Evolutionary conservation across 441 rosid species (phyloP), one percentile per base, ranked within the genome.

Genomic region (Brassica balearica): DNA sequence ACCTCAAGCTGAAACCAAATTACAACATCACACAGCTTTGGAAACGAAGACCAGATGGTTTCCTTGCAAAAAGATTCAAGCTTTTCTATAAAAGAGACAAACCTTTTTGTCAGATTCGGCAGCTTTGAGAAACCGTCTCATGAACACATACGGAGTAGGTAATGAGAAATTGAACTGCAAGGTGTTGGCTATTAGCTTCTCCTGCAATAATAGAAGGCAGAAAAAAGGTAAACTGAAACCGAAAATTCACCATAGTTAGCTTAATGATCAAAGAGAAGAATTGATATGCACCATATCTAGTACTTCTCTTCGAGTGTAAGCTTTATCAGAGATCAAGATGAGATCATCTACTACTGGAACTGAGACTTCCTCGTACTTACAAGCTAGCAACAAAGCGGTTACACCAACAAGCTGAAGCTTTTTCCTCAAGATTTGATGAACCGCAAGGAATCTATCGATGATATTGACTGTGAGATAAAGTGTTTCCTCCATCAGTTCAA

Each of bases 261-360:
- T 65, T 43, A 64, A 20, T 22, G 71, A 66, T 74, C 96, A 70
- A 69, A 66, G 68, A 36, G 66, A 38, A 2, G 14, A 38, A 32
- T 25, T 36, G 55, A 69, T 27, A 55, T 27, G 38, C 83, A 95
- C 99, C 99, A 94, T 96, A 34, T 94, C 97, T 15, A 93, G 87
- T 27, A 96, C 89, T 88, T 93, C 97, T 81, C 84, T 87, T 77
- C 94, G 87, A 68, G 78, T 88, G 75, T 96, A 94, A 32, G 99
- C 98, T 80, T 85, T 92, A 78, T 95, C 99, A 41, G 98, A 92
- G 75, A 95, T 92, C 74, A 92, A 77, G 81, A 93, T 90, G 71
- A 95, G 92, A 87, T 95, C 98, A 72, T 88, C 99, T 2, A 95
- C 93, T 20, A 90, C 91, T 38, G 99, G 99, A 77, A 94, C 98